Conservation (phyloP, 495 filamentous ascomycete genomes). For the Talaromyces adpressus region DNA sequence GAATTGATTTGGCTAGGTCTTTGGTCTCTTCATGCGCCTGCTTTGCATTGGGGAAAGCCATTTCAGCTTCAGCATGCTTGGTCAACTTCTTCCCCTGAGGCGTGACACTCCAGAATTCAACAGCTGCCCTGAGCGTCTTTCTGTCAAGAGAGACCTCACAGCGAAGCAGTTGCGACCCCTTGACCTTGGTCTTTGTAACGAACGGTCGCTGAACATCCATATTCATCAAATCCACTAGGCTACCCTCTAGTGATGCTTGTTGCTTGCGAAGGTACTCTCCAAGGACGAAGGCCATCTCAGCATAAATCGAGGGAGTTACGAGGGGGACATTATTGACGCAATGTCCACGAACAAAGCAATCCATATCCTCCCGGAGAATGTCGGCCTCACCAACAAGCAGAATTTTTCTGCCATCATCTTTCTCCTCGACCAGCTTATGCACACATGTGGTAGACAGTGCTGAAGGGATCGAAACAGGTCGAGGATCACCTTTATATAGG, state of each 20-base stretch:
- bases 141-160: neutral
- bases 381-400: too few relatives aligned
- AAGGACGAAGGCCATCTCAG: constrained; percentile 70
- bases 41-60: neutral
- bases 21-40: neutral
- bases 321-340: too few relatives aligned
- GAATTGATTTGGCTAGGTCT: neutral
- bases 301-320: too few relatives aligned
- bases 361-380: too few relatives aligned
- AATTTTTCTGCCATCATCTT: too few relatives aligned
- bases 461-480: too few relatives aligned
- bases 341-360: too few relatives aligned
- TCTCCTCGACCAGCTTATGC: too few relatives aligned
- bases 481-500: constrained; percentile 36
- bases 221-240: neutral
- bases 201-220: neutral
- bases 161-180: neutral
- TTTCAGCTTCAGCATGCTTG: neutral
- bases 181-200: neutral
- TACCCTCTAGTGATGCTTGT: constrained; percentile 32
- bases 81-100: neutral
- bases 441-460: too few relatives aligned
- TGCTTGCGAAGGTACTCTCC: constrained; percentile 61
- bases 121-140: neutral
- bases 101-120: neutral